Evolutionary conservation across 2,329 filamentous ascomycete species (phyloP), one percentile per base, ranked within the genome.

Genomic region (Nigrospora osmanthi): DNA sequence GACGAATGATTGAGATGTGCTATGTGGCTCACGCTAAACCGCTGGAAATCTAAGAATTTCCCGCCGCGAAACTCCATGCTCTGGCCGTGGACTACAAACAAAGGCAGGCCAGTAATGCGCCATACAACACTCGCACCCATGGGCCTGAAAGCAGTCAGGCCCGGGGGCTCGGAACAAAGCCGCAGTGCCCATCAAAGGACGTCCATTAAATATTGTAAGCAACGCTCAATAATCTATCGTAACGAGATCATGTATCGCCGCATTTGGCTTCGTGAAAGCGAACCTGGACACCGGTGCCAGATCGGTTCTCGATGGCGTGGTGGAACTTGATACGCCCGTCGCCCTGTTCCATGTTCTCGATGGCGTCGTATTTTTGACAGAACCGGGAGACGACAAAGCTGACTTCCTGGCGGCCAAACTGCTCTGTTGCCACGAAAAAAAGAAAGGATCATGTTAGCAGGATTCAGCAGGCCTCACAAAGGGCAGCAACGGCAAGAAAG

Each of bases 241-340:
- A 49, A 10, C 34, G 33, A 13, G 14, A 35, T 43, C 38, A 42
- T 44, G 35, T 15, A 43, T 33, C 34, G 48, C 49, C 14, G 19
- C 28, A 33, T 36, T 36, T 36, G 32, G 56, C 56, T 40, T 56
- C 58, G 45, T 62, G 61, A 23, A 59, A 37, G 38, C 53, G 56
- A 28, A 65, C 57, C 42, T 61, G 58, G 2, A 65, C 62, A 6
- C 61, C 62, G 30, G 58, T 61, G 31, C 54, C 61, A n/a, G 54
- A 59, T 17, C 54, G 48, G 19, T 59, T 50, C 16, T 62, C 51
- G 45, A 58, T 57, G 12, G 55, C 55, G 36, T 58, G 55, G 41
- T 58, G 55, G 28, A 58, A 41, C 11, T 49, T 50, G 34, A 58
- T 50, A 13, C 53, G 50, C 17, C 49, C 49, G 37, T 57, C 52